Evolutionary conservation across 2,329 filamentous ascomycete genomes (phyloP).

Genomic region (Mollisia scopiformis): DNA sequence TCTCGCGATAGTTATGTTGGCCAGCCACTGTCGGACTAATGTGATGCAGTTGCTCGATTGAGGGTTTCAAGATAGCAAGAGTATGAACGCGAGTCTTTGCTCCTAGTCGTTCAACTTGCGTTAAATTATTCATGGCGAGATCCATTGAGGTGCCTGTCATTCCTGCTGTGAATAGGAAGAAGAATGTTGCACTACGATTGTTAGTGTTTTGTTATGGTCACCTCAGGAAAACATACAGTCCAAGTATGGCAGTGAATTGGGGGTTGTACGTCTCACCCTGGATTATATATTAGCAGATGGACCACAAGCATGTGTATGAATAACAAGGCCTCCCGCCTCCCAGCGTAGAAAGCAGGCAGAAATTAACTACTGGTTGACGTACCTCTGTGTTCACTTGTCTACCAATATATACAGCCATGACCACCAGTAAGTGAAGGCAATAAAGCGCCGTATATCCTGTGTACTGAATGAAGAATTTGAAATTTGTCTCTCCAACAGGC

Average conservation of each 20-base stretch:
- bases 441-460: conserved; percentile 72
- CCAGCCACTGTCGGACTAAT: conserved; percentile 41
- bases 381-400: conserved; percentile 43
- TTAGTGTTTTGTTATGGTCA: conserved; percentile 14
- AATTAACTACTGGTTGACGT: too few species aligned
- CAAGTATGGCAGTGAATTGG: conserved; percentile 69
- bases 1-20: conserved; percentile 49
- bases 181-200: conserved; percentile 58
- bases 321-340: background rate
- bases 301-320: background rate
- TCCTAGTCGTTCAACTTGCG: conserved; percentile 80
- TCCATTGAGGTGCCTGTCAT: conserved; percentile 77
- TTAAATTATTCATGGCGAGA: conserved; percentile 73
- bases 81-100: conserved; percentile 65
- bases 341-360: background rate
- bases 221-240: conserved; percentile 48
- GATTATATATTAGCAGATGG: conserved; percentile 24
- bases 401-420: conserved; percentile 63
- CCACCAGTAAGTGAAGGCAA: conserved; percentile 65
- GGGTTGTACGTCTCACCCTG: conserved; percentile 47
- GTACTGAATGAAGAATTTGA: conserved; percentile 94
- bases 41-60: conserved; percentile 24
- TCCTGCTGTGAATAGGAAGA: conserved; percentile 76
- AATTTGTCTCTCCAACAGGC: conserved; percentile 82
- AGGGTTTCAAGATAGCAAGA: conserved; percentile 71